A percentile compares a stretch with the other conserved stretches of the same genome.
These are phyloP conservation scores for Stygiomarasmius scandens DNA, from an alignment of 1,284 basidiomycete genomes.

Conservation along the genomic window DNA sequence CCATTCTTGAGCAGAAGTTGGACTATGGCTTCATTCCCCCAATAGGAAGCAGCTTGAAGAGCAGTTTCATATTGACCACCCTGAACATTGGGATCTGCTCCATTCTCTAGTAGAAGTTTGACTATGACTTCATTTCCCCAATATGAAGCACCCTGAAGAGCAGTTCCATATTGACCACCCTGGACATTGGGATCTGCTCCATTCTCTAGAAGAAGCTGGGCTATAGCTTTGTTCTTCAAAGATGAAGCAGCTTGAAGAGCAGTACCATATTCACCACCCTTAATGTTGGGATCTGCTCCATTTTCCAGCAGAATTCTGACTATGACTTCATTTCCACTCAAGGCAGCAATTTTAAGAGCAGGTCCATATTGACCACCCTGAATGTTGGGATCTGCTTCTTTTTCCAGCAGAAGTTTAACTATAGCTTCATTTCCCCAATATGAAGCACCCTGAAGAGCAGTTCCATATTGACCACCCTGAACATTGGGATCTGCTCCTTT, in stretches of 20 bases:
- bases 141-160: too few species aligned
- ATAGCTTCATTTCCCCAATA: neutral
- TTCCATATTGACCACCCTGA: neutral
- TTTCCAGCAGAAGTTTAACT: neutral
- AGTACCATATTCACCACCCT: neutral
- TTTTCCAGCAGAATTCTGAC: neutral
- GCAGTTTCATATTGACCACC: too few species aligned
- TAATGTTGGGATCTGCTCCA: neutral
- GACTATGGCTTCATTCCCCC: too few species aligned
- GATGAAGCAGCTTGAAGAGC: neutral
- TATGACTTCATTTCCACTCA: neutral
- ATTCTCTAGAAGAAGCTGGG: neutral
- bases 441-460: neutral
- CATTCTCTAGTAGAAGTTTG: too few species aligned
- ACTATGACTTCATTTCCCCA: too few species aligned
- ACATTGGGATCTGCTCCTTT: neutral
- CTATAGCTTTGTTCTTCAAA: neutral
- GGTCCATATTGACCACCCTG: neutral
- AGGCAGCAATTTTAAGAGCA: neutral
- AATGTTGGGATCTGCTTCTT: neutral
- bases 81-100: too few species aligned
- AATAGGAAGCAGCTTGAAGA: too few species aligned
- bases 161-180: neutral
- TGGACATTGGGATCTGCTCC: neutral
- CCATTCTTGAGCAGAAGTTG: too few species aligned